These are phyloP conservation scores for Aureobasidium pullulans DNA, from an alignment of 2,329 filamentous ascomycete genomes.

Conservation along the genomic window DNA sequence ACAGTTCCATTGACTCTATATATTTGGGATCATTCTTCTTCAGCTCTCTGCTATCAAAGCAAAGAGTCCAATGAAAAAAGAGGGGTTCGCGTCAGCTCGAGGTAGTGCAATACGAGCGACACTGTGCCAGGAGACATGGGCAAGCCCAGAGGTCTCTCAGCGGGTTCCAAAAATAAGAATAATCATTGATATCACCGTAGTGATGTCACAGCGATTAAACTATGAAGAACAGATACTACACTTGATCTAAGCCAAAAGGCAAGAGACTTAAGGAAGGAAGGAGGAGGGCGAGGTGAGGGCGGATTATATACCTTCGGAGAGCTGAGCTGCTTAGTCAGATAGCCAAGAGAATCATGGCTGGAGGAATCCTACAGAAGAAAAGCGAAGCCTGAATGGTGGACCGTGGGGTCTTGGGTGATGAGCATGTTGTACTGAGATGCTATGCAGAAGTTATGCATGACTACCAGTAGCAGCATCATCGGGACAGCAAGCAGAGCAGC, in stretches of 20 bases:
- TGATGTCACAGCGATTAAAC: not conserved
- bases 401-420: too few relatives aligned
- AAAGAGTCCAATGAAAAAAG: not conserved
- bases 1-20: too few relatives aligned
- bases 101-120: constrained; percentile 7
- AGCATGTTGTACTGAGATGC: too few relatives aligned
- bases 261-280: not conserved
- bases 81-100: not conserved
- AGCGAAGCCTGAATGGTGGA: too few relatives aligned
- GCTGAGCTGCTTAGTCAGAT: too few relatives aligned
- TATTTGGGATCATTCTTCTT: not conserved
- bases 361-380: too few relatives aligned
- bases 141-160: constrained; percentile 1
- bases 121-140: not conserved
- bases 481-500: too few relatives aligned
- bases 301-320: not conserved
- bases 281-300: not conserved
- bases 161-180: constrained; percentile 2
- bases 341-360: too few relatives aligned
- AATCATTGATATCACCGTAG: not conserved
- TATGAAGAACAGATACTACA: constrained; percentile 3
- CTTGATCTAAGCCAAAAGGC: constrained; percentile 8
- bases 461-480: too few relatives aligned
- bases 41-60: not conserved
- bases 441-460: too few relatives aligned